Percentiles rank a stretch among this genome's conserved stretches.
phyloP scores from a whole-genome alignment of 441 rosid species.

The Corymbia calophylla region DNA sequence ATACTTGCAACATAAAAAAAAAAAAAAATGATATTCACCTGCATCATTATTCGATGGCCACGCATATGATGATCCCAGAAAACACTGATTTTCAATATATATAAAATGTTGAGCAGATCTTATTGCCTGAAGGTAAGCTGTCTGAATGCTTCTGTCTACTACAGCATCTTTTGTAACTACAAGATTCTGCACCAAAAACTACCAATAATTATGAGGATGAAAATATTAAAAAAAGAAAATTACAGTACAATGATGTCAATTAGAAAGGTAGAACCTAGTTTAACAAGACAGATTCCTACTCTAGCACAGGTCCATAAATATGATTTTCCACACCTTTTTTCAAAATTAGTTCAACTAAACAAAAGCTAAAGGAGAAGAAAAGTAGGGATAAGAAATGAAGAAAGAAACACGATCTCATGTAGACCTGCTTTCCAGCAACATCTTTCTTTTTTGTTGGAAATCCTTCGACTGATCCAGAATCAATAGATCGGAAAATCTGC shows the following conservation, averaged over 20 bases:
- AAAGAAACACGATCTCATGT: slow-evolving; percentile 1
- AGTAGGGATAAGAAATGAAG: background rate
- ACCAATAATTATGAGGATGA: background rate
- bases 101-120: slow-evolving; percentile 69
- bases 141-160: slow-evolving; percentile 66
- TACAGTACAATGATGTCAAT: background rate
- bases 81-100: slow-evolving; percentile 74
- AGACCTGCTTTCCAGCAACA: slow-evolving; percentile 46
- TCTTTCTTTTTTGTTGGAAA: slow-evolving; percentile 49
- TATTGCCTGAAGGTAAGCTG: slow-evolving; percentile 65
- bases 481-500: slow-evolving; percentile 90
- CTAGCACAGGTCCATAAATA: background rate
- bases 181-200: slow-evolving; percentile 41
- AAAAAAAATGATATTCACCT: slow-evolving; percentile 22
- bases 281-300: background rate
- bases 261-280: background rate
- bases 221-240: background rate
- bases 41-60: slow-evolving; percentile 63
- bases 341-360: background rate
- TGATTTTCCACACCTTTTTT: background rate
- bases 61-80: slow-evolving; percentile 69
- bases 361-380: background rate
- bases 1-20: background rate
- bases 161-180: slow-evolving; percentile 38
- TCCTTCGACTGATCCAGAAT: slow-evolving; percentile 83